Evolutionary conservation across 768 basidiomycete genomes (phyloP).

Genomic region (Hericium rajendrae): DNA sequence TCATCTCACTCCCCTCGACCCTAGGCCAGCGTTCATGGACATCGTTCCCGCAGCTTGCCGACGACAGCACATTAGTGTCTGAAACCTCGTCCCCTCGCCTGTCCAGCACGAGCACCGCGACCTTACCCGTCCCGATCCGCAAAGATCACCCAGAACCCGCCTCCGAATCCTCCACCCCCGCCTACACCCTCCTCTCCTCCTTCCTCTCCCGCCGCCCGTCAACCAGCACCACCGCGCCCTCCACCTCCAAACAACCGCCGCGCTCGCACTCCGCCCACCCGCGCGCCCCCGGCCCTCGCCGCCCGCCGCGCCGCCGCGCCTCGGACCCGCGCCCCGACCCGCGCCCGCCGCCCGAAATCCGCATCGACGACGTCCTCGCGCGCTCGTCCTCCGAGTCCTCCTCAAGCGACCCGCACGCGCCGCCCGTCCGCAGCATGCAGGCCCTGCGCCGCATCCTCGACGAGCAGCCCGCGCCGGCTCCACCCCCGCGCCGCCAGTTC

Average conservation of each 20-base stretch:
- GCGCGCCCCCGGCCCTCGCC: not conserved
- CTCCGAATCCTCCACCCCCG: constrained; percentile 33
- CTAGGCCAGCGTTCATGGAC: constrained; percentile 43
- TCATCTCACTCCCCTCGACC: constrained; percentile 58
- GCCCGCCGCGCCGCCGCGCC: not conserved
- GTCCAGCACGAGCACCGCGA: not conserved
- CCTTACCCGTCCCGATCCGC: not conserved
- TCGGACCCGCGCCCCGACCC: constrained; percentile 20
- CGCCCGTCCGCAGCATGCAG: constrained; percentile 54
- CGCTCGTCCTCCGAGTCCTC: constrained; percentile 25
- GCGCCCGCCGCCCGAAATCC: constrained; percentile 15
- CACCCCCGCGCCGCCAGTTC: constrained; percentile 22
- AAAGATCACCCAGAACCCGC: not conserved
- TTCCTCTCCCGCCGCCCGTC: constrained; percentile 27
- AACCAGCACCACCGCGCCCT: constrained; percentile 7
- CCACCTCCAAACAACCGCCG: not conserved
- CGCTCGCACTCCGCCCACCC: not conserved
- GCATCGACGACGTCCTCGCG: constrained; percentile 42
- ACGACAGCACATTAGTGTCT: constrained; percentile 9
- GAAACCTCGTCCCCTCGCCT: not conserved
- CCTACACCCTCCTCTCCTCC: constrained; percentile 53
- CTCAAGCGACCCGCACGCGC: constrained; percentile 42
- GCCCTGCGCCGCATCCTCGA: constrained; percentile 65
- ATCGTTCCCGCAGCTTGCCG: constrained; percentile 8
- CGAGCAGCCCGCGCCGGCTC: constrained; percentile 25